phyloP scores from a whole-genome alignment of 176 grass and related monocot species.

The Lolium perenne region DNA sequence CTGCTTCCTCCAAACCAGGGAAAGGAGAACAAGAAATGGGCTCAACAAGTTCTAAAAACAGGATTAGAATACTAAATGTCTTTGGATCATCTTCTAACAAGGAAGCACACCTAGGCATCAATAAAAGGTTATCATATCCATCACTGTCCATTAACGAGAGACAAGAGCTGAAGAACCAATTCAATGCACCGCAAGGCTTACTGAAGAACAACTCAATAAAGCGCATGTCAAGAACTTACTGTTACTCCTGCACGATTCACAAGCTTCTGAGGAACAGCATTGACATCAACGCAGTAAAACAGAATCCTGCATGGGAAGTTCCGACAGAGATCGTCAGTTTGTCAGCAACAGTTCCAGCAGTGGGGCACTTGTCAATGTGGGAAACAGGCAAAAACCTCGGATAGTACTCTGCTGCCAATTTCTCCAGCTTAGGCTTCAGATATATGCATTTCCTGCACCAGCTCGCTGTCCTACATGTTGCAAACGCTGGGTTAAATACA shows the following conservation, averaged over 20 bases:
- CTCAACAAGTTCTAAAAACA: not conserved
- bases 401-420: slow-evolving; percentile 85
- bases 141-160: not conserved
- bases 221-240: slow-evolving; percentile 55
- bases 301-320: slow-evolving; percentile 65
- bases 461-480: slow-evolving; percentile 73
- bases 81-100: slow-evolving; percentile 10
- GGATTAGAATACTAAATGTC: not conserved
- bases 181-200: slow-evolving; percentile 14
- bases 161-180: not conserved
- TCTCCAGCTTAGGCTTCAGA: slow-evolving; percentile 98
- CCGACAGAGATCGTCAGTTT: slow-evolving; percentile 27
- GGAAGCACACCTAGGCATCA: slow-evolving; percentile 23
- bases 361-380: slow-evolving; percentile 6
- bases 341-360: not conserved
- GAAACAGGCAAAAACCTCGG: slow-evolving; percentile 58
- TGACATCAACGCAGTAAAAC: slow-evolving; percentile 88
- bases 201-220: slow-evolving; percentile 16
- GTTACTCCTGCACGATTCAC: slow-evolving; percentile 83
- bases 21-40: slow-evolving; percentile 33
- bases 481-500: not conserved
- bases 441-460: slow-evolving; percentile 99
- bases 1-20: slow-evolving; percentile 24
- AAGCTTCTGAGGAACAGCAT: slow-evolving; percentile 84
- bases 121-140: not conserved